Percentiles rank a stretch among this genome's conserved stretches.
Evolutionary conservation across 495 filamentous ascomycete genomes (phyloP).

Genomic region (Aspergillus leporis): DNA sequence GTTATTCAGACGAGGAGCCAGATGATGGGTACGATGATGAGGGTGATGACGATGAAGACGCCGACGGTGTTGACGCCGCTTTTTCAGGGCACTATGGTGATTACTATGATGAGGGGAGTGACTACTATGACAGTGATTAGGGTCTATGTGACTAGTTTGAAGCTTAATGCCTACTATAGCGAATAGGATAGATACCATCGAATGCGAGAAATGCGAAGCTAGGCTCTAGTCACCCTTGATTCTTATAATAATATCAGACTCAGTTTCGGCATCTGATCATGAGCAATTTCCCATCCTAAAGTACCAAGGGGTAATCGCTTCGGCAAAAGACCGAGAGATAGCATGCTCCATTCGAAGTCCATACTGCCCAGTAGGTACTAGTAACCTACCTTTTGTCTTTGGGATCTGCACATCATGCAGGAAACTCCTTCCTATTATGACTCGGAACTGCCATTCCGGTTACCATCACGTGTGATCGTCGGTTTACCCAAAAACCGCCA

Average conservation of each 20-base stretch:
- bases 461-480: slow-evolving; percentile 1
- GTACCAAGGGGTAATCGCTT: background rate
- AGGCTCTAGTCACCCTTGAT: background rate
- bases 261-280: background rate
- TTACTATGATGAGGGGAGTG: slow-evolving; percentile 36
- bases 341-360: background rate
- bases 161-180: background rate
- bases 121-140: slow-evolving; percentile 39
- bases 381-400: background rate
- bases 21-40: slow-evolving; percentile 37
- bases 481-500: background rate
- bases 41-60: slow-evolving; percentile 30
- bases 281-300: background rate
- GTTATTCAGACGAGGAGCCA: slow-evolving; percentile 36
- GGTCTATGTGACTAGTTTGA: background rate
- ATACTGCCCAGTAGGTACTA: background rate
- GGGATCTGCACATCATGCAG: background rate
- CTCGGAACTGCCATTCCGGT: background rate
- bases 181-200: background rate
- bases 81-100: slow-evolving; percentile 39
- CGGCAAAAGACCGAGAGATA: background rate
- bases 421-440: background rate
- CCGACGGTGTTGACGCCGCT: slow-evolving; percentile 41
- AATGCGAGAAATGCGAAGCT: background rate
- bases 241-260: background rate